Evolutionary conservation across 192 early-diverging fungal species (phyloP).

Genomic region (Backusella tarrabulga): DNA sequence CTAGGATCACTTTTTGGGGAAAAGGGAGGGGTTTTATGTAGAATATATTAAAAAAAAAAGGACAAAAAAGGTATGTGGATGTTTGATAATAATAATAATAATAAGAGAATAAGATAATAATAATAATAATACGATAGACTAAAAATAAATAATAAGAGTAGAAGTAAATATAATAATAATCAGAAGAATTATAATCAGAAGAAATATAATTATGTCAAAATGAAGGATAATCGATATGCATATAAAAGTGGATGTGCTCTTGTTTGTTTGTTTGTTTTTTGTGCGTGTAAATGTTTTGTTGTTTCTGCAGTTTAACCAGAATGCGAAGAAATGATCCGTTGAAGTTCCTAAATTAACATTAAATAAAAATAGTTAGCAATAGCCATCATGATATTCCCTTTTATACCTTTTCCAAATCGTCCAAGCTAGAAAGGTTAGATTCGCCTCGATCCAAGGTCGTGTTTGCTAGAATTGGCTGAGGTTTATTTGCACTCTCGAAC

Average conservation of each 20-base stretch:
- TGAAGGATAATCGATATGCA: conserved; percentile 8
- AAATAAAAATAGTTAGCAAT: background rate
- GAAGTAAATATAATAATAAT: background rate
- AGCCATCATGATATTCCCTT: background rate
- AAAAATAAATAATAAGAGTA: background rate
- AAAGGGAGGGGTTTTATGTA: background rate
- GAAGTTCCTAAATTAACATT: conserved; percentile 9
- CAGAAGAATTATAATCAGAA: background rate
- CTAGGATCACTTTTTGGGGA: background rate
- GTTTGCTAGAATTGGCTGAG: background rate
- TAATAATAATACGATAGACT: background rate
- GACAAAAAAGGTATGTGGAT: background rate
- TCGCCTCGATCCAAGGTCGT: background rate
- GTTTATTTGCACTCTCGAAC: conserved; percentile 8
- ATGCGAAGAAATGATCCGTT: conserved; percentile 9
- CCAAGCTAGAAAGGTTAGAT: conserved; percentile 9
- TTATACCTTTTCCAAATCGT: conserved; percentile 21
- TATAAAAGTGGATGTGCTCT: background rate
- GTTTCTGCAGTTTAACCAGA: background rate
- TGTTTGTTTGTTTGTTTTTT: conserved; percentile 2
- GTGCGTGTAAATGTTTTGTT: background rate
- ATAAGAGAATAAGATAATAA: background rate
- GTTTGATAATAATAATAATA: background rate
- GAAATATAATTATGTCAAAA: background rate
- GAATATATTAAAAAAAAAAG: background rate